Base-by-base conservation (phyloP, 2,329 filamentous ascomycete genomes). In the Lojkania enalia region DNA sequence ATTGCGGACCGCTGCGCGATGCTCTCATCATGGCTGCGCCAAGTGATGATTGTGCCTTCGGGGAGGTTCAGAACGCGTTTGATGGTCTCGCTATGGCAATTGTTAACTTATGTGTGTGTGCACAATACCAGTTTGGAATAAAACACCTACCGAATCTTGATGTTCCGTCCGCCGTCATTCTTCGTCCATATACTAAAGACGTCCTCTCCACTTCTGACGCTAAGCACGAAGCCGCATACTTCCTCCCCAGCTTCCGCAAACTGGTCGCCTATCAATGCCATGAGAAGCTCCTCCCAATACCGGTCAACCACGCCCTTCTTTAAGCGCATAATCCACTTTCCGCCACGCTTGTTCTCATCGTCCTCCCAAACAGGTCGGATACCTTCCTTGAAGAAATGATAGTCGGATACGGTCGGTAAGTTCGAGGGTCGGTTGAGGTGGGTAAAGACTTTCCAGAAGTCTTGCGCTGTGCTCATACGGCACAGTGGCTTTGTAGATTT, bases 341-440 rank as follows among this genome's bases (percentile, higher is more conserved):
- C 94, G 42, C 94, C 94, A 57, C 85, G 87, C 71, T 90, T 94
- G 74, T 99, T 99, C 68, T 95, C 90, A 35, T 96, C 90, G 60
- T 99, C 94, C 71, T 99, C 94, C 94, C 94, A 99, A 59, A 99
- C 94, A 16, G 94, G 94, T 49, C 94, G 85, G 50, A 99, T 91
- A 42, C 91, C 92, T 66, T 94, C 90, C 73, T 94, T 95, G 78
- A 99, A 99, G 48, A 99, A 86, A 69, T 99, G 94, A 67, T 96
- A 99, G 72, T 99, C 94, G 18, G 91, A 96, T 20, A 97, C 92
- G 3, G 92, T 85, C 5, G 92, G 92, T 46, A 99, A 78, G 23
- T 81, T 77, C 25, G 91, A 97, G 2, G 95, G 94, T 20, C 88
- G 84, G 74, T 95, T 95, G 36, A 99, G 79, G 70, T 97, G 90